A percentile compares a stretch with the other conserved stretches of the same genome.
These are phyloP conservation scores for Mikania micrantha DNA, from an alignment of 129 eudicot species.

Conservation along the genomic window DNA sequence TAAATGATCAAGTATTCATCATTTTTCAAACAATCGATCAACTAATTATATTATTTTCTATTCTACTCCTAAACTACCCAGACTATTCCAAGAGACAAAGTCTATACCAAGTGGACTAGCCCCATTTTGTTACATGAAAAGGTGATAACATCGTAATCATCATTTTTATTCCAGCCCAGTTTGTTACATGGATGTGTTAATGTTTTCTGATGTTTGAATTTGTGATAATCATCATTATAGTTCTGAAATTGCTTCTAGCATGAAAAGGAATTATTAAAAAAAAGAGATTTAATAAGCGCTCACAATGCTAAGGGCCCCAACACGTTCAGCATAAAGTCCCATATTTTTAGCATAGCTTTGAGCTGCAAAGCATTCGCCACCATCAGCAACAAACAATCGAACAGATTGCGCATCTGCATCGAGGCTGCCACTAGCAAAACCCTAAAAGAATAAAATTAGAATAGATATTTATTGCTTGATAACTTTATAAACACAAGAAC, in stretches of 20 bases:
- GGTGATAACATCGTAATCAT: no score
- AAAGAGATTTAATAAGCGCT: background rate
- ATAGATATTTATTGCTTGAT: background rate
- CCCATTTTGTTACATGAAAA: no score
- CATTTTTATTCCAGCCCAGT: no score
- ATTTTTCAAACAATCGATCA: background rate
- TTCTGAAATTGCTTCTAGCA: background rate
- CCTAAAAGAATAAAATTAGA: slow-evolving; percentile 24
- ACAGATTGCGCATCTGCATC: slow-evolving; percentile 73
- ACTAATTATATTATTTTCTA: background rate
- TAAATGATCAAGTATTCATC: background rate
- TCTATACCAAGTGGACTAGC: no score
- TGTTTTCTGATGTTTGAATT: no score
- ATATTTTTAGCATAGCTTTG: slow-evolving; percentile 76
- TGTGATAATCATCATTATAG: no score
- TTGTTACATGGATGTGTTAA: no score
- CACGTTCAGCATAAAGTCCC: slow-evolving; percentile 87
- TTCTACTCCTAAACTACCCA: no score
- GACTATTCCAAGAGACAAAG: no score
- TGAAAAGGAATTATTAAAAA: background rate
- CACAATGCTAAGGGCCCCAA: slow-evolving; percentile 79
- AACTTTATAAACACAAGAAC: background rate
- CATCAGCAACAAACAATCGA: slow-evolving; percentile 74
- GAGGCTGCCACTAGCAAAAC: slow-evolving; percentile 78
- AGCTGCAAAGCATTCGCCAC: slow-evolving; percentile 69